Conservation (phyloP, 768 basidiomycete genomes). For the Trametes sanguinea region DNA sequence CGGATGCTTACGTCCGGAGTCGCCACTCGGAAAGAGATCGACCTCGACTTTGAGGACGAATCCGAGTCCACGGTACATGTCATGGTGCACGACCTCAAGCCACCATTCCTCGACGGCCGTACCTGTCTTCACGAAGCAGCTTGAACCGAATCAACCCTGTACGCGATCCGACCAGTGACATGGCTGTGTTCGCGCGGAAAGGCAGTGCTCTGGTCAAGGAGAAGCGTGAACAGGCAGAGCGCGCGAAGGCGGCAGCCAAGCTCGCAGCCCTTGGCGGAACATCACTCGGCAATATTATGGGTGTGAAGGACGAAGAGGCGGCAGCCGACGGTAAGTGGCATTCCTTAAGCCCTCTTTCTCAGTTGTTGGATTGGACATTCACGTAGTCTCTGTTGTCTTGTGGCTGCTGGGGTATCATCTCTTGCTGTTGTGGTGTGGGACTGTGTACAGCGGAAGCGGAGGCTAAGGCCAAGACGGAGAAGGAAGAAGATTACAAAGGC, state of each 20-base stretch:
- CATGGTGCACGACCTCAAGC: slow-evolving; percentile 95
- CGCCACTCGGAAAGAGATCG: slow-evolving; percentile 81
- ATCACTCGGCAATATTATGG: slow-evolving; percentile 95
- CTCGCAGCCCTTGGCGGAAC: slow-evolving; percentile 91
- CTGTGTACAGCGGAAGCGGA: slow-evolving; percentile 47
- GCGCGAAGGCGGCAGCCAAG: slow-evolving; percentile 95
- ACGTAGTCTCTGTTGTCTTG: slow-evolving; percentile 54
- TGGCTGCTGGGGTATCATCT: neutral
- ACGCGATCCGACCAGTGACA: slow-evolving; percentile 88
- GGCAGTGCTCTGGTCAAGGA: slow-evolving; percentile 94
- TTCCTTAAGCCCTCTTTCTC: slow-evolving; percentile 22
- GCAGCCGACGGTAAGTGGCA: slow-evolving; percentile 80
- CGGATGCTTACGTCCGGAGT: slow-evolving; percentile 97
- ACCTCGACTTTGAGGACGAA: slow-evolving; percentile 96
- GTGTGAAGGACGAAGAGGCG: slow-evolving; percentile 92
- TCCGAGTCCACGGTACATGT: slow-evolving; percentile 96
- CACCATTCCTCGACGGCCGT: slow-evolving; percentile 96
- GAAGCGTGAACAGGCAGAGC: slow-evolving; percentile 94
- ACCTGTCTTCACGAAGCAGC: slow-evolving; percentile 95
- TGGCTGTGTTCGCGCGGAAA: slow-evolving; percentile 96
- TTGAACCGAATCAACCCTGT: slow-evolving; percentile 98
- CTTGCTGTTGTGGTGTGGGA: neutral
- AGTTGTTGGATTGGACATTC: slow-evolving; percentile 69
- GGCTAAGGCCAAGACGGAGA: slow-evolving; percentile 48
- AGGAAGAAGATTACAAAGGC: slow-evolving; percentile 78